Conservation (phyloP, 108 stramenopile genomes). For the Seminavis robusta region DNA sequence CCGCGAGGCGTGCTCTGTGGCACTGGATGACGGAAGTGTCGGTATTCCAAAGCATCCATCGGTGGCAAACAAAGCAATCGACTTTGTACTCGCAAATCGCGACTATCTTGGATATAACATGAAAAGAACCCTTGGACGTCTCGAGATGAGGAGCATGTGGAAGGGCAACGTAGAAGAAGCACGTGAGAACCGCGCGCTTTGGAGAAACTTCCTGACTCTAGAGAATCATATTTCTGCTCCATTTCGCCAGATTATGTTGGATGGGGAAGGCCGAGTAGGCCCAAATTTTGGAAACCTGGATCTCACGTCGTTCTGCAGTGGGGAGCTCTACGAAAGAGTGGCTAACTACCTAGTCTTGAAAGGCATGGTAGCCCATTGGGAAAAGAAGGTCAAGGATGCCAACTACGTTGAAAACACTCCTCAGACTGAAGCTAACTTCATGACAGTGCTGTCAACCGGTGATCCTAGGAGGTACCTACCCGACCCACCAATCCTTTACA, state of each 20-base stretch:
- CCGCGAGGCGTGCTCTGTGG: conserved; percentile 52
- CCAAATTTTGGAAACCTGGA: conserved; percentile 86
- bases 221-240: conserved; percentile 85
- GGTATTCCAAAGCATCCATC: conserved; percentile 62
- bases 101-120: conserved; percentile 60
- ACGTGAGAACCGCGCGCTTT: conserved; percentile 38
- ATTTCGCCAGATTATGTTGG: conserved; percentile 80
- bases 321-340: conserved; percentile 71
- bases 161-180: conserved; percentile 50
- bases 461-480: conserved; percentile 79
- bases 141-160: conserved; percentile 54
- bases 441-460: conserved; percentile 42
- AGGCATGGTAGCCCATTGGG: conserved; percentile 86
- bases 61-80: conserved; percentile 60
- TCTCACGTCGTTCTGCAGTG: conserved; percentile 44
- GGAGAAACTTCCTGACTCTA: conserved; percentile 61
- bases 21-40: conserved; percentile 25
- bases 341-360: conserved; percentile 80
- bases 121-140: conserved; percentile 56
- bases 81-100: conserved; percentile 80
- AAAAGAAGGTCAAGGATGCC: conserved; percentile 83
- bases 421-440: conserved; percentile 41
- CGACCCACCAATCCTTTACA: conserved; percentile 72
- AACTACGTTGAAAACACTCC: conserved; percentile 50
- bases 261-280: conserved; percentile 70